Base-by-base conservation (phyloP, 2,329 filamentous ascomycete genomes). In the Ceratocystis albifundus region DNA sequence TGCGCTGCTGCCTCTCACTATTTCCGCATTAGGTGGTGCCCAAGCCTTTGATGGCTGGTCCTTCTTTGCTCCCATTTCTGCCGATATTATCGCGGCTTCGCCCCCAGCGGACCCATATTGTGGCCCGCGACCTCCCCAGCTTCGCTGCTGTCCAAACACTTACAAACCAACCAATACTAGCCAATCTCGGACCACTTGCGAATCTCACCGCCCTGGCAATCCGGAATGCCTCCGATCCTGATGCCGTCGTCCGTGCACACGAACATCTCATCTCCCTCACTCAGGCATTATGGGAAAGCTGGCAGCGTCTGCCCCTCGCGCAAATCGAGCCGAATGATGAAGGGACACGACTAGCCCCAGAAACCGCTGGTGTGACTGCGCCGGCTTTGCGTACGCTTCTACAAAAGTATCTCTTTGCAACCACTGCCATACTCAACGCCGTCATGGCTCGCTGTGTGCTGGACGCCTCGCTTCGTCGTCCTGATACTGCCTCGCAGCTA, bases 11-110 rank as follows among this genome's bases (percentile, higher is more conserved):
- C 89, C 90, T 0, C 78, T 89, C 0, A 77, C 88, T 46, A 78
- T 89, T 44, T 83, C 84, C 65, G 83, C 87, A 0, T 82, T 89
- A 8, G 86, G 87, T 5, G 86, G 87, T 53, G 80, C 79, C 0
- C 87, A 92, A 71, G 90, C 90, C 0, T 85, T 95, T 63, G 83
- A 87, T 69, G 84, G 86, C 20, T 90, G 87, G 0, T 86, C 88
- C 69, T 93, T 96, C 69, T 78, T 96, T 2, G 82, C 81, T 0
- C 80, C 81, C 0, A 82, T 95, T 68, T 71, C 73, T 17, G 71
- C 69, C 6, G 71, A 70, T 36, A 69, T 74, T 8, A 20, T 48
- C 32, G 45, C 48, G n/a, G 53, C 68, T 17, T 63, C 64, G 28
- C 41, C 64, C n/a, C 25, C 22, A 78, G 78, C 0, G 76, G 80